Evolutionary conservation across 176 grass and related monocot genomes (phyloP).

Genomic region (Rhipidocladum racemiflorum): DNA sequence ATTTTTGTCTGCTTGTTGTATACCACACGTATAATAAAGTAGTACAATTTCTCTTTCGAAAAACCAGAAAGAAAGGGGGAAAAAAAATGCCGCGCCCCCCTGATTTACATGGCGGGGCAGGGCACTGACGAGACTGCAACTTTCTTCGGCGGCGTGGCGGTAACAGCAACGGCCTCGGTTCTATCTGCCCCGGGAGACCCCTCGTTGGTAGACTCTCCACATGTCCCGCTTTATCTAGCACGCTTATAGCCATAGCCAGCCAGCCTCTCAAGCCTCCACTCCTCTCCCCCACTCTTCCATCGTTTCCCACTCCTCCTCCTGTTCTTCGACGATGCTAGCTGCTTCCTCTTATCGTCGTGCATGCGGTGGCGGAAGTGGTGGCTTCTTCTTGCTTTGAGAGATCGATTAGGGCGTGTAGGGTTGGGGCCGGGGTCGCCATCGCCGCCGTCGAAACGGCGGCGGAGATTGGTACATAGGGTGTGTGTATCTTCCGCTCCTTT

Average conservation of each 20-base stretch:
- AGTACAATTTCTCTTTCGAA: too few species aligned
- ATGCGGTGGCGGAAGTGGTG: neutral
- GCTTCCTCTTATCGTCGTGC: neutral
- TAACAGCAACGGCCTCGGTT: slow-evolving; percentile 2
- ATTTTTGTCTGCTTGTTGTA: too few species aligned
- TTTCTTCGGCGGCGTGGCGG: neutral
- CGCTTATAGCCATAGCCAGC: slow-evolving; percentile 12
- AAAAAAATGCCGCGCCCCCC: neutral
- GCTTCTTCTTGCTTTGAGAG: neutral
- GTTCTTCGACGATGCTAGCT: neutral
- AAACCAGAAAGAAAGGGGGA: too few species aligned
- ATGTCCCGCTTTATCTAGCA: slow-evolving; percentile 45
- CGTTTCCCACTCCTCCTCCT: neutral
- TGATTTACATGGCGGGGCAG: neutral
- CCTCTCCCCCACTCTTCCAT: neutral
- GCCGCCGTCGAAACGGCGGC: slow-evolving; percentile 29
- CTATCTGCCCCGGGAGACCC: neutral
- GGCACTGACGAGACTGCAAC: neutral
- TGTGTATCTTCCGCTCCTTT: neutral
- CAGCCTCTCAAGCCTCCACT: neutral
- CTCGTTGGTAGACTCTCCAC: slow-evolving; percentile 33
- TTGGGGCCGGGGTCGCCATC: neutral
- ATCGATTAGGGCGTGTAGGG: neutral
- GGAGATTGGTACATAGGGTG: neutral
- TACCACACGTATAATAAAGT: too few species aligned